Base-by-base conservation (phyloP, 2,329 filamentous ascomycete species). In the Ophiocordyceps camponoti-floridani region DNA sequence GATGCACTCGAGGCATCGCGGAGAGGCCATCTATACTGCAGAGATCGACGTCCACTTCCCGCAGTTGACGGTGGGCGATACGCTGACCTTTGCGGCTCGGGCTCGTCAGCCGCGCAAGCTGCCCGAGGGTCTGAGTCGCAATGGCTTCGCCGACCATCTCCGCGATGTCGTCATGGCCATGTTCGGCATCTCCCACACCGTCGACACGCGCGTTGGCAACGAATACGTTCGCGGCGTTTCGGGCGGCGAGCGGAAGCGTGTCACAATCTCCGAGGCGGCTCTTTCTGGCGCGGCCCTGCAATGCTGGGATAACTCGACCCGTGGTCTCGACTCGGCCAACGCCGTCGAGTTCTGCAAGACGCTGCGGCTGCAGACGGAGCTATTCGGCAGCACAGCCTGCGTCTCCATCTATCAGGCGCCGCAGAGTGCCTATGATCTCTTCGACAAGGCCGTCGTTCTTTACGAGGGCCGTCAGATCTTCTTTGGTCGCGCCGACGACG, bases 21-120 rank as follows among this genome's bases (percentile, higher is more conserved):
- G 85, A 51, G 85, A 93, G 62, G 83, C 83, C 49, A 88, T 91
- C 58, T 91, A 91, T 63, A 88, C 83, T 0, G 83, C 83, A 47
- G 84, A 91, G 59, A 79, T 84, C 33, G 86, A 93, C 57, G 79
- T 83, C 4, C 83, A 88, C 61, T 88, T 88, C 55, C 82, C 83
- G 12, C 74, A 79, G 63, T 63, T 91, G 53, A 79, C 75, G 2
- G 84, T 89, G 40, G 82, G 82, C 44, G 81, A 89, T 53, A 91
- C 84, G 1, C 69, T 89, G 42, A 79, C 76, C 45, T 89, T 89
- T 49, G 84, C 84, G 16, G 82, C 84, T 4, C 68, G 75, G 16
- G 81, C 83, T 6, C 72, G 81, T 46, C 73, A 79, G 43, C 79
- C 81, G 2, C 72, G 73, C 40, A 53, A 71, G 30, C 68, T 79